Percentiles rank a stretch among this genome's conserved stretches.
Evolutionary conservation across 2,329 filamentous ascomycete genomes (phyloP).

Genomic region (Seiridium cupressi): DNA sequence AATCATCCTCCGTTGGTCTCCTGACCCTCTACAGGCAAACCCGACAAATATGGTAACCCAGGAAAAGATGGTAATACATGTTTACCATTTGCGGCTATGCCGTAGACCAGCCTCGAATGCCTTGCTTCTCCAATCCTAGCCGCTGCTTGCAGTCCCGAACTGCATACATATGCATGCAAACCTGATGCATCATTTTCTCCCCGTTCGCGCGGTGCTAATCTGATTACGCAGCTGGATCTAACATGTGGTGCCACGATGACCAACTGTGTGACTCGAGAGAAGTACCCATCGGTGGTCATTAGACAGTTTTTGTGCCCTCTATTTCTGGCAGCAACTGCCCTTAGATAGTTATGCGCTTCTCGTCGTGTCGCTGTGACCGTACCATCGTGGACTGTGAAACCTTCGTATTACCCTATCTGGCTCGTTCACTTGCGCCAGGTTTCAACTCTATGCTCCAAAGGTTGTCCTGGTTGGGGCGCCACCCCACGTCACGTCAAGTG

Average conservation of each 20-base stretch:
- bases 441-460: too few relatives aligned
- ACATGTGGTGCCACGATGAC: conserved; percentile 1
- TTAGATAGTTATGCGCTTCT: not conserved
- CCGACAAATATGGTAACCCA: not conserved
- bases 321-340: not conserved
- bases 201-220: not conserved
- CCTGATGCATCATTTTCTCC: not conserved
- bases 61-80: not conserved
- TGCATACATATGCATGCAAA: conserved; percentile 5
- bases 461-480: too few relatives aligned
- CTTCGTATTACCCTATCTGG: not conserved
- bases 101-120: not conserved
- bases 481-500: too few relatives aligned
- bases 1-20: not conserved
- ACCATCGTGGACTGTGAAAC: not conserved
- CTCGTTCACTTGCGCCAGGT: too few relatives aligned
- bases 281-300: not conserved
- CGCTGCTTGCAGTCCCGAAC: not conserved
- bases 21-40: not conserved
- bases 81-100: not conserved
- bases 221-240: not conserved
- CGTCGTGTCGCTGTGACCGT: not conserved
- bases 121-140: not conserved
- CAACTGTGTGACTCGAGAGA: not conserved
- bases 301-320: not conserved